Conservation (phyloP, 2,329 filamentous ascomycete species). For the Ascochyta pisi region DNA sequence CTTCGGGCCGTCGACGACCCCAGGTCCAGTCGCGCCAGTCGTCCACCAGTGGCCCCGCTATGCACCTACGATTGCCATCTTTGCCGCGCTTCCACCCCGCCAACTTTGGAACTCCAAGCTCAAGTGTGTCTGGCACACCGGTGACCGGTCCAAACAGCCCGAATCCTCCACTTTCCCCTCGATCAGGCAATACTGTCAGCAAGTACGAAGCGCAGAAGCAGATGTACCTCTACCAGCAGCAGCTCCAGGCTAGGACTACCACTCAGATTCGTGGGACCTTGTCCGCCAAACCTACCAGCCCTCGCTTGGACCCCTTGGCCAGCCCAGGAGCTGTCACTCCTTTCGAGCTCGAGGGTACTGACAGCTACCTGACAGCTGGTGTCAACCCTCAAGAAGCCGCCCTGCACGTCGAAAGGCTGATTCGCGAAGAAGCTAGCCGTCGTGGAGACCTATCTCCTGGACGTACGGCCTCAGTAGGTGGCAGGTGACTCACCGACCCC, state of each 20-base stretch:
- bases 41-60: slow-evolving; percentile 43
- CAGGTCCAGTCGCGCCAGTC: slow-evolving; percentile 44
- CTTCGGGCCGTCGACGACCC: slow-evolving; percentile 44
- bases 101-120: slow-evolving; percentile 55
- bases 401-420: slow-evolving; percentile 55
- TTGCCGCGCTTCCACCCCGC: slow-evolving; percentile 61
- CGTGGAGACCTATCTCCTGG: slow-evolving; percentile 44
- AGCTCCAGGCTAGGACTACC: slow-evolving; percentile 46
- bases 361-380: slow-evolving; percentile 57
- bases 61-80: slow-evolving; percentile 55
- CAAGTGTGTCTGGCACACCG: slow-evolving; percentile 48
- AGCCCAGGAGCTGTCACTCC: slow-evolving; percentile 62
- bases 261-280: slow-evolving; percentile 32
- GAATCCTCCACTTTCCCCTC: slow-evolving; percentile 54
- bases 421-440: slow-evolving; percentile 53
- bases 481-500: slow-evolving; percentile 40
- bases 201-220: slow-evolving; percentile 59
- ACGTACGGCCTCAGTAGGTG: slow-evolving; percentile 37
- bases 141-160: slow-evolving; percentile 50
- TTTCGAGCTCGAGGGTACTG: slow-evolving; percentile 55
- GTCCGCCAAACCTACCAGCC: slow-evolving; percentile 53
- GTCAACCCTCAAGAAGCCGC: slow-evolving; percentile 47
- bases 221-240: slow-evolving; percentile 57
- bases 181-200: slow-evolving; percentile 45
- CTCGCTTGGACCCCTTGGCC: slow-evolving; percentile 57